phyloP scores from a whole-genome alignment of 2,329 filamentous ascomycete genomes.

The Penicillium paneum region DNA sequence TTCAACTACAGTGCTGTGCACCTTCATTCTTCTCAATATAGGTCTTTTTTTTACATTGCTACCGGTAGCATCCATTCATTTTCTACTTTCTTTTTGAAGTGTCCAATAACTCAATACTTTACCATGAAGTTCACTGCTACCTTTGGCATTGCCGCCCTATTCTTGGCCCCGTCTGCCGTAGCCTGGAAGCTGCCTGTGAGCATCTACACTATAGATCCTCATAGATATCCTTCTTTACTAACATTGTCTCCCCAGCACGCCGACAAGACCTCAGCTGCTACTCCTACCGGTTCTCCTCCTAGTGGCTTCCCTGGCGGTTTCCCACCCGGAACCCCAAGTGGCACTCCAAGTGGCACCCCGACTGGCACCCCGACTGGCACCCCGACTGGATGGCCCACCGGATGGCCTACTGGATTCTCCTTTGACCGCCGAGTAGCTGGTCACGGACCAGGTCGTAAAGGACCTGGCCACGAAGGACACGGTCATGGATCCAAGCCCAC shows the following conservation, averaged over 20 bases:
- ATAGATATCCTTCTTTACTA: neutral
- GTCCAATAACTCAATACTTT: slow-evolving; percentile 4
- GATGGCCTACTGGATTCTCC: neutral
- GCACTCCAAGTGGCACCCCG: neutral
- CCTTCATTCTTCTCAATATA: slow-evolving; percentile 19
- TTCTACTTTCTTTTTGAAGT: slow-evolving; percentile 1
- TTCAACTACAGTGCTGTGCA: slow-evolving; percentile 28
- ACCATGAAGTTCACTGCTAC: slow-evolving; percentile 31
- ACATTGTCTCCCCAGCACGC: slow-evolving; percentile 3
- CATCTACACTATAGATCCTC: neutral
- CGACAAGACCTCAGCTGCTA: slow-evolving; percentile 4
- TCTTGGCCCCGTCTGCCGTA: slow-evolving; percentile 21
- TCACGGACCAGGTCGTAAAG: neutral
- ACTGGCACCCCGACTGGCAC: neutral
- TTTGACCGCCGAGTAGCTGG: neutral
- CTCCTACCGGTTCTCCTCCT: slow-evolving; percentile 7
- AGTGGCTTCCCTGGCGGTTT: slow-evolving; percentile 1
- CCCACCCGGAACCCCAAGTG: neutral
- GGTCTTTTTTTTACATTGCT: slow-evolving; percentile 14
- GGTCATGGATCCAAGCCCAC: neutral
- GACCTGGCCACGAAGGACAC: neutral
- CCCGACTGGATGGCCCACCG: neutral
- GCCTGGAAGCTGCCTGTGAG: slow-evolving; percentile 17
- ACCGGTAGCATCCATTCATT: slow-evolving; percentile 15
- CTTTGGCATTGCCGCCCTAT: slow-evolving; percentile 25